phyloP scores from a whole-genome alignment of 305 asterid genomes.

The Fraxinus sp. region DNA sequence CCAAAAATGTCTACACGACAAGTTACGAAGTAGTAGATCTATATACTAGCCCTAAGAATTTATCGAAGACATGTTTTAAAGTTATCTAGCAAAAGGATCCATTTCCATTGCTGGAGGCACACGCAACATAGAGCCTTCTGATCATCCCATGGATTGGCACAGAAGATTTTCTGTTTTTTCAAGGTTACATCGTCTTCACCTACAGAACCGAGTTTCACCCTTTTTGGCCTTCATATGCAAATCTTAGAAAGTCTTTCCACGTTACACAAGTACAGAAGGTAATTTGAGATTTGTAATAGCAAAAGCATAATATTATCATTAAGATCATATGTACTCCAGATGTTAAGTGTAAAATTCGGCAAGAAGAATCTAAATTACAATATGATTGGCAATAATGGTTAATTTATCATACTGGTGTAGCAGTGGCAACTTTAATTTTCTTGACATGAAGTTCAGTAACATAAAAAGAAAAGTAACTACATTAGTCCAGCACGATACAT shows the following conservation, averaged over 20 bases:
- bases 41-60: no score
- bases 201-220: conserved; percentile 26
- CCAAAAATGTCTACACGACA: no score
- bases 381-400: conserved; percentile 6
- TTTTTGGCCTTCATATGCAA: conserved; percentile 28
- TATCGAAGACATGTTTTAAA: no score
- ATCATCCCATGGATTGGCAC: conserved; percentile 28
- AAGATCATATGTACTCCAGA: neutral
- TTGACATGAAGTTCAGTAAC: neutral
- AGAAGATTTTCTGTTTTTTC: conserved; percentile 29
- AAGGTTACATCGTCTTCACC: conserved; percentile 27
- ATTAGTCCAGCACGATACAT: neutral
- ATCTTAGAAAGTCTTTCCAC: neutral
- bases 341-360: neutral
- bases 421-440: neutral
- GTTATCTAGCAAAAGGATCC: conserved; percentile 12
- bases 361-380: conserved; percentile 1
- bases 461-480: neutral
- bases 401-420: neutral
- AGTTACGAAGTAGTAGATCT: no score
- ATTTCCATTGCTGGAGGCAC: conserved; percentile 24
- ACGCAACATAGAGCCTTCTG: conserved; percentile 25
- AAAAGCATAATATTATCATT: neutral
- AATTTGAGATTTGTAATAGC: neutral
- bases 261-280: neutral